phyloP scores from a whole-genome alignment of 495 filamentous ascomycete species.

The Pyrenula massariospora region DNA sequence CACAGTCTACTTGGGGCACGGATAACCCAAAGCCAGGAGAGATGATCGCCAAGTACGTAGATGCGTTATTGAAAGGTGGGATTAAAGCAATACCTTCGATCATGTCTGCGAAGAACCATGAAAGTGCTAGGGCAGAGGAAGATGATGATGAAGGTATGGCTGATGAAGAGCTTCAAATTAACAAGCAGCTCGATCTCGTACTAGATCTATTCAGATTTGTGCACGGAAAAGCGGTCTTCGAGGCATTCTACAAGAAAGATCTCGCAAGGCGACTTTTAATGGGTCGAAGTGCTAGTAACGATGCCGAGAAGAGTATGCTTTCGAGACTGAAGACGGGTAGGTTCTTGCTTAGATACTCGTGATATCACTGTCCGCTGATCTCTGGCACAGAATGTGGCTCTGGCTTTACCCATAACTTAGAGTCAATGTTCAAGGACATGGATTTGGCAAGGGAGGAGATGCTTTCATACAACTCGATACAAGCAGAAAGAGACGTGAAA shows the following conservation, averaged over 20 bases:
- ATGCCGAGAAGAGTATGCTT: constrained; percentile 93
- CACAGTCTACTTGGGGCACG: constrained; percentile 53
- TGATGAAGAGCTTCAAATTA: constrained; percentile 84
- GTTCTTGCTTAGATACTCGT: constrained; percentile 1
- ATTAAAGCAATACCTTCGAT: constrained; percentile 52
- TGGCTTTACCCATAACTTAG: constrained; percentile 88
- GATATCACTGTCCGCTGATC: neutral
- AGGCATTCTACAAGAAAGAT: constrained; percentile 97
- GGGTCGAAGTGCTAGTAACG: constrained; percentile 81
- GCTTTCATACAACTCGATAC: constrained; percentile 52
- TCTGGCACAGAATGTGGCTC: constrained; percentile 65
- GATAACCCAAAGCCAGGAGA: constrained; percentile 90
- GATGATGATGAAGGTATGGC: constrained; percentile 41
- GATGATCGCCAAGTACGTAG: constrained; percentile 97
- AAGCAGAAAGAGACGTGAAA: constrained; percentile 34
- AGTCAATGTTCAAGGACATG: constrained; percentile 98
- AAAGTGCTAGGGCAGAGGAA: neutral
- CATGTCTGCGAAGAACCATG: neutral
- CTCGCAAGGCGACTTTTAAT: constrained; percentile 80
- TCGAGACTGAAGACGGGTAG: constrained; percentile 68
- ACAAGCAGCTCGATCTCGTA: constrained; percentile 79
- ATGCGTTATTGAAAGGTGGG: constrained; percentile 76
- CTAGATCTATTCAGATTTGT: constrained; percentile 94
- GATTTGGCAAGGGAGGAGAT: constrained; percentile 82
- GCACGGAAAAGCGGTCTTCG: constrained; percentile 93